Evolutionary conservation across 139 green algal genomes (phyloP).

Genomic region (Zygnema circumcarinatum): DNA sequence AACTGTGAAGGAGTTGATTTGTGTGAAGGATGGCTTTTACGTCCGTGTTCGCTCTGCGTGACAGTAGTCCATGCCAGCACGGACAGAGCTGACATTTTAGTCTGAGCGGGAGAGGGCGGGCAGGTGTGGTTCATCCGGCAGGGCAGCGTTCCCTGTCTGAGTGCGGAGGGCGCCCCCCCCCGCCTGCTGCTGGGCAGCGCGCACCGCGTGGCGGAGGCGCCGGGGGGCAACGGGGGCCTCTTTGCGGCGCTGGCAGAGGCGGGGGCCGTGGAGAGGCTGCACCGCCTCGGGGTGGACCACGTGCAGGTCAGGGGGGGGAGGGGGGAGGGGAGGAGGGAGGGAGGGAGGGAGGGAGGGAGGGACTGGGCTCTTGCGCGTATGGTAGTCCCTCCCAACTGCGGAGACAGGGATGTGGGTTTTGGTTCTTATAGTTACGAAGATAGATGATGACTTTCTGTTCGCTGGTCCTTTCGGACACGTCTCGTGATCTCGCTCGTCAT

Average conservation of each 20-base stretch:
- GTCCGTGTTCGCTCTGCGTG: no score
- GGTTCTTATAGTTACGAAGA: not conserved
- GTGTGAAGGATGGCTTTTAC: no score
- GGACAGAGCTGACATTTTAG: no score
- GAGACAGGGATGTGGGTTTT: not conserved
- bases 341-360: no score
- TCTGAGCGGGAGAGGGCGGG: no score
- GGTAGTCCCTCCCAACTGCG: not conserved
- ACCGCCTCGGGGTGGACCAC: constrained; percentile 22
- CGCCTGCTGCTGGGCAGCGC: constrained; percentile 74
- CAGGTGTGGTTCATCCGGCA: constrained; percentile 61
- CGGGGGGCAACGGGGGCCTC: constrained; percentile 94
- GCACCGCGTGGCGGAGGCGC: constrained; percentile 62
- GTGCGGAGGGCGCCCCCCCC: constrained; percentile 72
- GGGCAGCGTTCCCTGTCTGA: constrained; percentile 78
- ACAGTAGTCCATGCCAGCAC: no score
- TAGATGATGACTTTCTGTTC: not conserved
- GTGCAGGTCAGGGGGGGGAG: constrained; percentile 23
- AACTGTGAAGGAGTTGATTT: no score
- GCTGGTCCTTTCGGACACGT: no score
- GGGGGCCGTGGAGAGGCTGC: constrained; percentile 9
- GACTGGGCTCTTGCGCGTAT: no score
- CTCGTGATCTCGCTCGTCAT: no score
- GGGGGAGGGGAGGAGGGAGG: no score
- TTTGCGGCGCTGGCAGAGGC: constrained; percentile 61